These are phyloP conservation scores for Cruciata laevipes DNA, from an alignment of 257 asterid species.

Conservation along the genomic window DNA sequence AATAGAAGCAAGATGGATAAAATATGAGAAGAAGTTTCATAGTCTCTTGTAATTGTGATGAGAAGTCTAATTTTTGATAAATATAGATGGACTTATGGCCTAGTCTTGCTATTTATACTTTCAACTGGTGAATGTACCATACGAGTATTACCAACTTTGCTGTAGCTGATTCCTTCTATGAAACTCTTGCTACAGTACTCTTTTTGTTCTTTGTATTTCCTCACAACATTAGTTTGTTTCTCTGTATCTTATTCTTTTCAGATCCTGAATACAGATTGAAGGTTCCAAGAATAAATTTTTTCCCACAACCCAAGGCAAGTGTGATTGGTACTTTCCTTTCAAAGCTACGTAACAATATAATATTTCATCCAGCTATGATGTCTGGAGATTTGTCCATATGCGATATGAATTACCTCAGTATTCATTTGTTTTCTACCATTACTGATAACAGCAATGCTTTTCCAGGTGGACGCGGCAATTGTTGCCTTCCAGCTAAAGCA, in stretches of 20 bases:
- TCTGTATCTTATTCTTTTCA: conserved; percentile 22
- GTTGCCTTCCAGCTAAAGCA: conserved; percentile 70
- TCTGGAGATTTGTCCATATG: conserved; percentile 1
- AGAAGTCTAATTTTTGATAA: neutral
- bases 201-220: neutral
- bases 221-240: conserved; percentile 3
- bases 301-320: conserved; percentile 89
- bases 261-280: conserved; percentile 75
- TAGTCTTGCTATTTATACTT: neutral
- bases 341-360: neutral
- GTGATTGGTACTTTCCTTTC: neutral
- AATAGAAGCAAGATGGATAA: neutral
- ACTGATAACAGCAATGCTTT: conserved; percentile 8
- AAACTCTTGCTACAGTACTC: neutral
- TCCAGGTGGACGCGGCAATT: conserved; percentile 93
- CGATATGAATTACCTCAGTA: neutral
- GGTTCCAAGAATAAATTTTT: conserved; percentile 78
- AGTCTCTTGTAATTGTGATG: neutral
- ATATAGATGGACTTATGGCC: neutral
- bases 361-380: neutral
- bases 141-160: neutral
- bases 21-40: neutral
- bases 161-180: neutral
- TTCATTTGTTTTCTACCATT: neutral
- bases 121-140: neutral